Base-by-base conservation (phyloP, 179 eudicot genomes). In the Spinacia oleracea region DNA sequence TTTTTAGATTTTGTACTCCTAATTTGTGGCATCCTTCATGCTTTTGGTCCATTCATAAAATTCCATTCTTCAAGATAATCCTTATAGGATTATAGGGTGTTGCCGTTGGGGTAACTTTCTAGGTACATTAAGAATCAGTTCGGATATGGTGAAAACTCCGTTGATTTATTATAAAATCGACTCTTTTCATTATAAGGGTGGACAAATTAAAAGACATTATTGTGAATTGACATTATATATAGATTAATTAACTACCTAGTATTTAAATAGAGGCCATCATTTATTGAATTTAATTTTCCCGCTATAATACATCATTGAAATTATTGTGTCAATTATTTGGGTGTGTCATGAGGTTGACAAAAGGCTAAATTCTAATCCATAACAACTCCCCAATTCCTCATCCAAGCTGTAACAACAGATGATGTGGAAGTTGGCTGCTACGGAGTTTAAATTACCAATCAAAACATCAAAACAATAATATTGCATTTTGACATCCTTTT, bases 391-490 rank as follows among this genome's bases (percentile, higher is more conserved):
- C 38, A 70, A 46, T n/a, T 45, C 16, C 53, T 45, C 23, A 72
- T 72, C 58, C 74, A 71, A 71, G 59, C 42, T 46, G 74, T 71
- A 46, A 50, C 74, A 27, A 46, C 15, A 8, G 18, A 50, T 32
- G 75, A 72, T 51, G 63, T 71, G 23, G 40, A 71, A 31, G 50
- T 72, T 72, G 25, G 43, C 18, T 42, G 20, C 31, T 18, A 48
- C n/a, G n/a, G n/a, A n/a, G n/a, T n/a, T n/a, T 32, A 15, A 46
- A 46, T 48, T 48, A 68, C 74, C 74, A 71, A 71, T 71, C 58
- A 46, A 46, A 45, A 70, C 59, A 50, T 72, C 18, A 50, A 29
- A 53, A 31, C 6, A 18, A 31, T 48, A 16, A 14, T 32, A 29
- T 72, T 51, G 62, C 9, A 48, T 25, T 29, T 72, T 72, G 75